Conservation (phyloP, 202 grass and related monocot genomes). For the Tripidium arundinaceum region DNA sequence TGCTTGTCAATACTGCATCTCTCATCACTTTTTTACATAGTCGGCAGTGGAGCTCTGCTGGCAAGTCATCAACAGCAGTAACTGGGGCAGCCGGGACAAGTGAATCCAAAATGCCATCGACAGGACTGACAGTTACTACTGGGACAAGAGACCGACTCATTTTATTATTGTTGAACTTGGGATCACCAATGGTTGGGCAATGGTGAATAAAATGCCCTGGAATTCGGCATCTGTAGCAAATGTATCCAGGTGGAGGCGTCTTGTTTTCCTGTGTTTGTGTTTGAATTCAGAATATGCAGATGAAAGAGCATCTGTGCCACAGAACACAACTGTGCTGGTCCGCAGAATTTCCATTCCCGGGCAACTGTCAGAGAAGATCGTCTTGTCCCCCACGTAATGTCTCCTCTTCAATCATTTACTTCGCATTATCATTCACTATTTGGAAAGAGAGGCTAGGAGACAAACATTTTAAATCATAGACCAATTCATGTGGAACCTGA, state of each 20-base stretch:
- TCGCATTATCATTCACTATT: background rate
- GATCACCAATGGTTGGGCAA: conserved; percentile 39
- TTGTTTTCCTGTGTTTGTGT: conserved; percentile 31
- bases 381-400: conserved; percentile 36
- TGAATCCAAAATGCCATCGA: conserved; percentile 37
- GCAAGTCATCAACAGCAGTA: conserved; percentile 51
- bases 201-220: conserved; percentile 63
- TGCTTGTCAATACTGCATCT: conserved; percentile 78
- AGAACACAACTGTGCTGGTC: conserved; percentile 55
- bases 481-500: background rate
- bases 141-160: conserved; percentile 19
- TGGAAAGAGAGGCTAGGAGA: background rate
- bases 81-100: conserved; percentile 38
- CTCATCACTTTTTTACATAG: conserved; percentile 72
- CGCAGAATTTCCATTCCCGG: conserved; percentile 41
- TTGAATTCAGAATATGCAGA: conserved; percentile 64
- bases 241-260: conserved; percentile 57
- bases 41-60: conserved; percentile 56
- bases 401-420: conserved; percentile 8
- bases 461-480: background rate
- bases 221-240: conserved; percentile 41
- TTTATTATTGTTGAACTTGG: conserved; percentile 37
- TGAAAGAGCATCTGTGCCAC: conserved; percentile 47
- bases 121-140: conserved; percentile 30
- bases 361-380: conserved; percentile 41